Conservation (phyloP, 2,329 filamentous ascomycete species). For the Stemphylium beticola region DNA sequence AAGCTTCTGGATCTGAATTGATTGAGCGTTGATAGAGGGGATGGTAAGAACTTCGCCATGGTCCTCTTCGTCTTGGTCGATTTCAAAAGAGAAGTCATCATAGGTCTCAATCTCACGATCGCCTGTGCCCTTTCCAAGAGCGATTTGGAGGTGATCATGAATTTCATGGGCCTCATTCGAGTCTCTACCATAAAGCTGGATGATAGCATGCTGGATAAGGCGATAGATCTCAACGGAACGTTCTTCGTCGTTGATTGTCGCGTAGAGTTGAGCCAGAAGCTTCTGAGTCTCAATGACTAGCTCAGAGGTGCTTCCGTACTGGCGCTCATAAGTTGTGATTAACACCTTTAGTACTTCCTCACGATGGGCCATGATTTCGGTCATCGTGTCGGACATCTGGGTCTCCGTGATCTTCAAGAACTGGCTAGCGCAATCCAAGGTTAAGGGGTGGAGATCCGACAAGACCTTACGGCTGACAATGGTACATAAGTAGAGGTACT, state of each 20-base stretch:
- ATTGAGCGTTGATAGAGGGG: constrained; percentile 42
- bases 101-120: constrained; percentile 39
- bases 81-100: constrained; percentile 40
- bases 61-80: constrained; percentile 49
- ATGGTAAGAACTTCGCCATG: constrained; percentile 38
- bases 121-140: constrained; percentile 32
- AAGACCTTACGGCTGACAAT: constrained; percentile 39
- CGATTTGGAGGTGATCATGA: constrained; percentile 32
- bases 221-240: constrained; percentile 53
- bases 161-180: too few species aligned
- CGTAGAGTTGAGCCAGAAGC: constrained; percentile 56
- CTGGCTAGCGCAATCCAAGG: constrained; percentile 52
- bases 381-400: constrained; percentile 48
- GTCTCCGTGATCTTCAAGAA: constrained; percentile 55
- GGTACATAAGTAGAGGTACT: constrained; percentile 54
- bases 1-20: constrained; percentile 50
- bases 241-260: constrained; percentile 54
- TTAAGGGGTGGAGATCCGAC: constrained; percentile 52
- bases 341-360: constrained; percentile 56
- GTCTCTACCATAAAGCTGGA: too few species aligned
- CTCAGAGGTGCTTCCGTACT: constrained; percentile 55
- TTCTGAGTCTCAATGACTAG: constrained; percentile 57
- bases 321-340: constrained; percentile 55
- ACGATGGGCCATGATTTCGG: constrained; percentile 51
- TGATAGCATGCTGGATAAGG: constrained; percentile 32